These are phyloP conservation scores for Botryotinia convoluta DNA, from an alignment of 2,329 filamentous ascomycete species.

Conservation along the genomic window DNA sequence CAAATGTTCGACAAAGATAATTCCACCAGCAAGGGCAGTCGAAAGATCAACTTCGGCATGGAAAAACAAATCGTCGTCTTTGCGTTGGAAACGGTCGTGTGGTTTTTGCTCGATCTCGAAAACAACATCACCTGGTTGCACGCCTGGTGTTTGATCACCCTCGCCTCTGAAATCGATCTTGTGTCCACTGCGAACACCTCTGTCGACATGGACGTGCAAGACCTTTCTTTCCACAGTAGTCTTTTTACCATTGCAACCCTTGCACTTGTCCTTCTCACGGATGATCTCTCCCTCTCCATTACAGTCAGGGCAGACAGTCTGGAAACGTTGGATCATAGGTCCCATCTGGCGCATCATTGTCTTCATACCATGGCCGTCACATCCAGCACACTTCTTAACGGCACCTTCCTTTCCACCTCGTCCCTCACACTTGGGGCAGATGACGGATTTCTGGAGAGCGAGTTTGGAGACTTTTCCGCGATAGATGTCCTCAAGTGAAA, in stretches of 20 bases:
- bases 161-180: constrained; percentile 97
- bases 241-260: constrained; percentile 96
- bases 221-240: constrained; percentile 97
- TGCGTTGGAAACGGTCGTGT: constrained; percentile 91
- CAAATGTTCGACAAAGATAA: constrained; percentile 90
- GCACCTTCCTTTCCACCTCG: constrained; percentile 95
- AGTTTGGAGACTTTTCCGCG: constrained; percentile 97
- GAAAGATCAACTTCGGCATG: constrained; percentile 93
- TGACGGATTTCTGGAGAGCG: constrained; percentile 93
- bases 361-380: constrained; percentile 96
- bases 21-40: constrained; percentile 88
- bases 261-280: constrained; percentile 96
- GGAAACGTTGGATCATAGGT: constrained; percentile 99
- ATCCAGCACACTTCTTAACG: constrained; percentile 88
- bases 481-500: constrained; percentile 97
- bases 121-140: constrained; percentile 91
- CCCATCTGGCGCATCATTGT: constrained; percentile 99
- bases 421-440: constrained; percentile 92
- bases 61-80: constrained; percentile 94
- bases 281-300: constrained; percentile 97
- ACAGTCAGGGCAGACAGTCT: constrained; percentile 97
- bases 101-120: constrained; percentile 99
- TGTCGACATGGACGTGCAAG: constrained; percentile 95
- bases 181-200: constrained; percentile 87
- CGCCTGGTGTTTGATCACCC: constrained; percentile 91